Conservation (phyloP, 2,329 filamentous ascomycete genomes). For the Apiospora koreana region DNA sequence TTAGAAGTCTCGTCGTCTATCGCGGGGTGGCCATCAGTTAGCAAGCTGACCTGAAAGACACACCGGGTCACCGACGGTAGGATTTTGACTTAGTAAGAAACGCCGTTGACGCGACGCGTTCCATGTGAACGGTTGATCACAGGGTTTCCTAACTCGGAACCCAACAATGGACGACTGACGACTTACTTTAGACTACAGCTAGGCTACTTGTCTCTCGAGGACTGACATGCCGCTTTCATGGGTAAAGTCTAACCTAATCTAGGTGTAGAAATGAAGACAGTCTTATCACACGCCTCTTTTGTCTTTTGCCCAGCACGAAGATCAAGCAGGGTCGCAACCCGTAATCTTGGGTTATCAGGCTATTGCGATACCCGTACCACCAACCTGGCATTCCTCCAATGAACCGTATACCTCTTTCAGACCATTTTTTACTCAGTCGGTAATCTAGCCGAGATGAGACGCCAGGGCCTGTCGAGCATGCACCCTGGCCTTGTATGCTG, state of each 20-base stretch:
- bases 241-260: neutral
- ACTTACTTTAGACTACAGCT: no score
- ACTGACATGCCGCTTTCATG: neutral
- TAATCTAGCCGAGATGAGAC: conserved; percentile 8
- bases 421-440: neutral
- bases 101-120: neutral
- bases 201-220: neutral
- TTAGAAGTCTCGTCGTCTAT: neutral
- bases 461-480: neutral
- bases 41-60: neutral
- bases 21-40: neutral
- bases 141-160: neutral
- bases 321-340: neutral
- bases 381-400: neutral
- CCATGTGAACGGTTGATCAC: neutral
- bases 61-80: neutral
- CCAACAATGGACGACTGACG: no score
- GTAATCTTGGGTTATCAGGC: neutral
- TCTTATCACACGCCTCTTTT: neutral
- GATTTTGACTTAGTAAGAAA: neutral
- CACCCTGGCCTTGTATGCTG: neutral
- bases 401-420: neutral
- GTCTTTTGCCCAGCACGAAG: neutral
- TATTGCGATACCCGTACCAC: neutral
- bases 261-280: neutral